Evolutionary conservation across 371 early-diverging fungal genomes (phyloP).

Genomic region (Mucor lusitanicus): DNA sequence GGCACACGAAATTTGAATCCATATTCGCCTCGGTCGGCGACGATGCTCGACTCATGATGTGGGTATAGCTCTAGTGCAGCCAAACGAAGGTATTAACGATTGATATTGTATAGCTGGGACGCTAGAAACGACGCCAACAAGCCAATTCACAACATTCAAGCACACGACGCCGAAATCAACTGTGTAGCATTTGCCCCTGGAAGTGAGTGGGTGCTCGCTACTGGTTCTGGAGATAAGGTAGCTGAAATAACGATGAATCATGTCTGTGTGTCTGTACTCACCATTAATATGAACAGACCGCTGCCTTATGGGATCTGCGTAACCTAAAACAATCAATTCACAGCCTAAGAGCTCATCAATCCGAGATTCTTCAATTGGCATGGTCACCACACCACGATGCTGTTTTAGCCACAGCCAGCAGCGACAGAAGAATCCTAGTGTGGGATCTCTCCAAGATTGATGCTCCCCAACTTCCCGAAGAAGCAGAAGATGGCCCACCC

Average conservation of each 20-base stretch:
- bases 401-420: conserved; percentile 88
- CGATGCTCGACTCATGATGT: conserved; percentile 90
- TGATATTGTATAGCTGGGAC: conserved; percentile 65
- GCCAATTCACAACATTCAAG: conserved; percentile 73
- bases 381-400: conserved; percentile 96
- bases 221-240: conserved; percentile 93
- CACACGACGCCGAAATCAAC: conserved; percentile 92
- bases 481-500: conserved; percentile 96
- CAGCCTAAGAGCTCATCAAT: conserved; percentile 83
- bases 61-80: conserved; percentile 23
- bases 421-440: conserved; percentile 90
- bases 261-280: background rate
- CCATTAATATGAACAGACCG: conserved; percentile 49
- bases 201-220: conserved; percentile 91
- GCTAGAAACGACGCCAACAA: conserved; percentile 52
- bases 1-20: conserved; percentile 75
- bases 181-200: conserved; percentile 93
- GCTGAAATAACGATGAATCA: background rate
- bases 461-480: conserved; percentile 83
- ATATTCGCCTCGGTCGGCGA: conserved; percentile 97
- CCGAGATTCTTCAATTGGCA: conserved; percentile 88
- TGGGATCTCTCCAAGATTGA: conserved; percentile 96
- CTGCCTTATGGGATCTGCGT: conserved; percentile 96
- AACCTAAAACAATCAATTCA: conserved; percentile 81
- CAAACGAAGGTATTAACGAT: background rate